Percentiles rank a stretch among this genome's conserved stretches.
Evolutionary conservation across 2,329 filamentous ascomycete species (phyloP).

Genomic region (Tolypocladium tropicale): DNA sequence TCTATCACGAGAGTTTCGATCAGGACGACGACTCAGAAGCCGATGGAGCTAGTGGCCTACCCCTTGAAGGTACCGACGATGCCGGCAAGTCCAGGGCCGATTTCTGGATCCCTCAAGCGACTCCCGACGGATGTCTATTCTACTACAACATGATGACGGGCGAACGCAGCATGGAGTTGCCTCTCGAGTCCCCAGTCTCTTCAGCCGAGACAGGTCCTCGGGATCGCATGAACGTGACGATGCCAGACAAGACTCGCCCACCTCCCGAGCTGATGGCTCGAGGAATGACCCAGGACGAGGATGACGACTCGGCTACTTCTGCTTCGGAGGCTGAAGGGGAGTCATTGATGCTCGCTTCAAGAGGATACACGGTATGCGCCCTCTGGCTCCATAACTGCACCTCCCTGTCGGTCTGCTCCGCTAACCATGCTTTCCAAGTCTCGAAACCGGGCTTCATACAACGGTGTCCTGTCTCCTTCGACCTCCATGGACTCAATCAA

Average conservation of each 20-base stretch:
- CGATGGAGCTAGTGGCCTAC: constrained; percentile 49
- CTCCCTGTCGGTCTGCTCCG: not conserved
- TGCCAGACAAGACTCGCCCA: constrained; percentile 82
- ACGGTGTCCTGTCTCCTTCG: constrained; percentile 69
- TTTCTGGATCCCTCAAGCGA: constrained; percentile 98
- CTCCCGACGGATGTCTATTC: constrained; percentile 82
- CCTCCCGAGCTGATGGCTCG: constrained; percentile 86
- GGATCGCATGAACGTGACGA: constrained; percentile 77
- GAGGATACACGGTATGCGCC: constrained; percentile 53
- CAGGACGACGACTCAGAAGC: constrained; percentile 56
- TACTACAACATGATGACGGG: constrained; percentile 98
- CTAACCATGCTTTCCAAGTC: constrained; percentile 26
- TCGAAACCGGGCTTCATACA: constrained; percentile 54
- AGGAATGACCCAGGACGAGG: constrained; percentile 72
- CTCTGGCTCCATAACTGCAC: not conserved
- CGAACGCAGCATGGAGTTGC: constrained; percentile 88
- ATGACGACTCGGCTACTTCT: constrained; percentile 79
- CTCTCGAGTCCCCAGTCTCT: constrained; percentile 79
- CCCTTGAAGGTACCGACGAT: constrained; percentile 55
- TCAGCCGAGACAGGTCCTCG: constrained; percentile 73
- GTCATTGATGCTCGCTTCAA: constrained; percentile 54
- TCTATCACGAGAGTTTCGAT: constrained; percentile 58
- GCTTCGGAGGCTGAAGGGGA: constrained; percentile 78
- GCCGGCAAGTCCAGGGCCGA: constrained; percentile 74
- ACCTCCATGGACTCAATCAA: constrained; percentile 89